phyloP scores from a whole-genome alignment of 495 filamentous ascomycete genomes.

The Hyaloscypha finlandica region DNA sequence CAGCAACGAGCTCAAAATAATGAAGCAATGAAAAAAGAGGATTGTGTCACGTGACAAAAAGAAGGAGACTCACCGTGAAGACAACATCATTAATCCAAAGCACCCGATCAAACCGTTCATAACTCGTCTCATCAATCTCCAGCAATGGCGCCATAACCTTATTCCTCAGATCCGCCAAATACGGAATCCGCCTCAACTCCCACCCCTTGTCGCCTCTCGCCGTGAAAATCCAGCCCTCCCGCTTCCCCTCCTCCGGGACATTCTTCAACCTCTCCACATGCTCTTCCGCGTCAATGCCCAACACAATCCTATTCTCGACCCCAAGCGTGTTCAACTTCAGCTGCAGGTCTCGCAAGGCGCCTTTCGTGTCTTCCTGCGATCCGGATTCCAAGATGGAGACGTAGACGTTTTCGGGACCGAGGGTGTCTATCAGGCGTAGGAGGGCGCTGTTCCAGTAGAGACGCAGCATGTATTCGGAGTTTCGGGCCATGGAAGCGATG shows the following conservation, averaged over 20 bases:
- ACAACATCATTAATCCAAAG: slow-evolving; percentile 78
- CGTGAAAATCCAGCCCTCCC: slow-evolving; percentile 59
- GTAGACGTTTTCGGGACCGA: slow-evolving; percentile 69
- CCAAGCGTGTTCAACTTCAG: slow-evolving; percentile 50
- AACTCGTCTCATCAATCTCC: slow-evolving; percentile 37
- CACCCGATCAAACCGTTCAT: slow-evolving; percentile 64
- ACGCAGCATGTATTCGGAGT: slow-evolving; percentile 63
- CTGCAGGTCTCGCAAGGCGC: slow-evolving; percentile 61
- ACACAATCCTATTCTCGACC: slow-evolving; percentile 53
- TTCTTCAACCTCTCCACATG: slow-evolving; percentile 61
- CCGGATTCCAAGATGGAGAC: slow-evolving; percentile 72
- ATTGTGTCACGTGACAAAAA: slow-evolving; percentile 3
- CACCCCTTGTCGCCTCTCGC: slow-evolving; percentile 42
- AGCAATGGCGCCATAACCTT: slow-evolving; percentile 48
- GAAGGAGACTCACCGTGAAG: slow-evolving; percentile 56
- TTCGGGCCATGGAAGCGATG: slow-evolving; percentile 71
- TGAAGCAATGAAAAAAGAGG: not conserved
- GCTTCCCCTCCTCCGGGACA: slow-evolving; percentile 38
- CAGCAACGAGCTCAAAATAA: slow-evolving; percentile 2
- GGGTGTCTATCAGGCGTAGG: slow-evolving; percentile 51
- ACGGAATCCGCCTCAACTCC: slow-evolving; percentile 66
- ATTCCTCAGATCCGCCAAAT: slow-evolving; percentile 66
- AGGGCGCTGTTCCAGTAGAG: slow-evolving; percentile 63
- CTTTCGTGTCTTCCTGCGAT: slow-evolving; percentile 71
- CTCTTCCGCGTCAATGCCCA: slow-evolving; percentile 41